A percentile compares a stretch with the other conserved stretches of the same genome.
Evolutionary conservation across 176 grass and related monocot genomes (phyloP).

Genomic region (Tillandsia leiboldiana): DNA sequence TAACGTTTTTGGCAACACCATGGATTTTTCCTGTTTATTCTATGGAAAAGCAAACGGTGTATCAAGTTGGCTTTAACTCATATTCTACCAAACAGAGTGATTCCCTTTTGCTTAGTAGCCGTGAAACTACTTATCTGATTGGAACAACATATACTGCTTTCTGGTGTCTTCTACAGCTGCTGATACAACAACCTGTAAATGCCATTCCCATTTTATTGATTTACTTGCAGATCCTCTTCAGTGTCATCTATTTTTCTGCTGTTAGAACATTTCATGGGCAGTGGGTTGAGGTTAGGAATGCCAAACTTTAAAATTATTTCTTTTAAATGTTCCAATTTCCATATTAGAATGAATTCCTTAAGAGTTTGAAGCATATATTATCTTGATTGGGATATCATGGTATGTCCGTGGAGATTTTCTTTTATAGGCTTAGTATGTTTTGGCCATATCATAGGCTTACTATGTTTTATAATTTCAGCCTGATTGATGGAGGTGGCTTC

Average conservation of each 20-base stretch:
- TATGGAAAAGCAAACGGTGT: constrained; percentile 9
- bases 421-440: too few relatives aligned
- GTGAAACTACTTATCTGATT: constrained; percentile 50
- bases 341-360: neutral
- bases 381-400: too few relatives aligned
- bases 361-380: too few relatives aligned
- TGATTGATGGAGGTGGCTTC: too few relatives aligned
- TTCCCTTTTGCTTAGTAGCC: constrained; percentile 27
- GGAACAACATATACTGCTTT: constrained; percentile 57
- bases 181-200: constrained; percentile 77
- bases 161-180: constrained; percentile 88
- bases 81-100: constrained; percentile 1
- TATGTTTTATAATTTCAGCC: too few relatives aligned
- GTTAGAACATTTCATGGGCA: constrained; percentile 34
- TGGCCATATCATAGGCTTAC: too few relatives aligned
- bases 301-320: constrained; percentile 7
- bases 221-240: constrained; percentile 51
- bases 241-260: constrained; percentile 52
- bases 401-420: too few relatives aligned
- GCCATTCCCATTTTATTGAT: constrained; percentile 73
- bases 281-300: constrained; percentile 69
- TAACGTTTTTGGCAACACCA: constrained; percentile 39
- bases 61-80: constrained; percentile 11
- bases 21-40: constrained; percentile 47
- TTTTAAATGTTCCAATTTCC: neutral